Percentiles rank a stretch among this genome's conserved stretches.
Conservation (phyloP, 257 asterid genomes). For the Cynanchum wilfordii region DNA sequence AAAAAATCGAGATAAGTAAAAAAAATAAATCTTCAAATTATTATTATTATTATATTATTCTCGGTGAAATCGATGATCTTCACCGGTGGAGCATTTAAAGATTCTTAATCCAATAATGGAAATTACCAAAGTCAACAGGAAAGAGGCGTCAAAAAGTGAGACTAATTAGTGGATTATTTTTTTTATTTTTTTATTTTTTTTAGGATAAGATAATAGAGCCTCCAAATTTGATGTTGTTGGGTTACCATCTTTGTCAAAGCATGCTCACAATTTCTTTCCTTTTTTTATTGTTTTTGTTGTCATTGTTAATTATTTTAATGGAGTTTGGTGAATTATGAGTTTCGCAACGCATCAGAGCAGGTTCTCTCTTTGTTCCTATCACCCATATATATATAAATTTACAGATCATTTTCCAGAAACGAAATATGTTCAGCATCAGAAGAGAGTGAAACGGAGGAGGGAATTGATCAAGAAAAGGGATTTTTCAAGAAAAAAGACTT, state of each 20-base stretch:
- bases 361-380: neutral
- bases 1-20: too few relatives aligned
- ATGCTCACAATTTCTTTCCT: conserved; percentile 8
- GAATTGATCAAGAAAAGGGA: neutral
- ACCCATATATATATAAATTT: neutral
- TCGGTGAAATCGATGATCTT: too few relatives aligned
- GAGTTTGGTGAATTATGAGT: conserved; percentile 19
- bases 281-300: too few relatives aligned
- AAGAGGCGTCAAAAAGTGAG: too few relatives aligned
- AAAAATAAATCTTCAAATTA: too few relatives aligned
- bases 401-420: neutral
- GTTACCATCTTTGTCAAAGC: conserved; percentile 2
- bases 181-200: too few relatives aligned
- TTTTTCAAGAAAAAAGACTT: neutral
- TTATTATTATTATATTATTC: too few relatives aligned
- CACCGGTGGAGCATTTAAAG: too few relatives aligned
- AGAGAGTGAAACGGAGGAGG: neutral
- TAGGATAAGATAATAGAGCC: neutral
- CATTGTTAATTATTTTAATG: conserved; percentile 1
- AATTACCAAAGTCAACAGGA: too few relatives aligned
- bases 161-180: too few relatives aligned
- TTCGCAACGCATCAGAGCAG: conserved; percentile 15
- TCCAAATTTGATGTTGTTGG: conserved; percentile 8
- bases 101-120: too few relatives aligned
- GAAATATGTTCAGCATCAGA: neutral